Percentiles rank a stretch among this genome's conserved stretches.
Evolutionary conservation across 225 moss, liverwort and hornwort genomes (phyloP).

Genomic region (Lunularia cruciata): DNA sequence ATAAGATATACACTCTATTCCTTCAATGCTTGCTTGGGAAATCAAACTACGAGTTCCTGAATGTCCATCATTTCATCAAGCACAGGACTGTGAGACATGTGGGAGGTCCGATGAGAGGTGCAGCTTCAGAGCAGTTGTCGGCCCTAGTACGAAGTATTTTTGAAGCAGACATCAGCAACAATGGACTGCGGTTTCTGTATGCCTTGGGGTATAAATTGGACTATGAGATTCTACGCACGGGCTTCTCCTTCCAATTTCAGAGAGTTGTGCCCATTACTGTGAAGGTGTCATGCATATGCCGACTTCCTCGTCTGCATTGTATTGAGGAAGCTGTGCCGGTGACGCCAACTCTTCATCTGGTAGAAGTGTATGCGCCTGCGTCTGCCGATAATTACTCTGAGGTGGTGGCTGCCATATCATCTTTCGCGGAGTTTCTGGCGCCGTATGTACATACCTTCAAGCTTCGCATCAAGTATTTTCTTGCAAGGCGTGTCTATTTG

Average conservation of each 20-base stretch:
- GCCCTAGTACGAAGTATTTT: slow-evolving; percentile 80
- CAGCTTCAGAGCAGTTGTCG: slow-evolving; percentile 83
- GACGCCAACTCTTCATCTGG: slow-evolving; percentile 75
- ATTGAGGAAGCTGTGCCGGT: slow-evolving; percentile 77
- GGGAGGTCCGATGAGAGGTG: slow-evolving; percentile 88
- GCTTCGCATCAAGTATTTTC: not conserved
- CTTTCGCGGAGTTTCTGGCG: slow-evolving; percentile 87
- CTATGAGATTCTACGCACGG: slow-evolving; percentile 65
- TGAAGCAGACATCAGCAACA: slow-evolving; percentile 77
- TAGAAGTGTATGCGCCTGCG: slow-evolving; percentile 83
- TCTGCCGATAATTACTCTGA: slow-evolving; percentile 84
- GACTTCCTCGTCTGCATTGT: slow-evolving; percentile 53
- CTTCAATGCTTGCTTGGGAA: too few species aligned
- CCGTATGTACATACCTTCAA: slow-evolving; percentile 51
- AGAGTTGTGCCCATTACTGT: slow-evolving; percentile 72
- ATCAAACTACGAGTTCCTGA: too few species aligned
- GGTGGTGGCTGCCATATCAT: slow-evolving; percentile 83
- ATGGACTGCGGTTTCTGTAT: slow-evolving; percentile 79
- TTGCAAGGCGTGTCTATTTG: not conserved
- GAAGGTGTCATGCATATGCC: slow-evolving; percentile 64
- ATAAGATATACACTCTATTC: too few species aligned
- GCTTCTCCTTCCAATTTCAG: slow-evolving; percentile 74
- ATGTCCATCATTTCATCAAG: too few species aligned
- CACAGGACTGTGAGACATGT: slow-evolving; percentile 89
- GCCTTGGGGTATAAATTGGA: slow-evolving; percentile 92